These are phyloP conservation scores for Mrakia hoshinonis DNA, from an alignment of 768 basidiomycete genomes.

Conservation along the genomic window DNA sequence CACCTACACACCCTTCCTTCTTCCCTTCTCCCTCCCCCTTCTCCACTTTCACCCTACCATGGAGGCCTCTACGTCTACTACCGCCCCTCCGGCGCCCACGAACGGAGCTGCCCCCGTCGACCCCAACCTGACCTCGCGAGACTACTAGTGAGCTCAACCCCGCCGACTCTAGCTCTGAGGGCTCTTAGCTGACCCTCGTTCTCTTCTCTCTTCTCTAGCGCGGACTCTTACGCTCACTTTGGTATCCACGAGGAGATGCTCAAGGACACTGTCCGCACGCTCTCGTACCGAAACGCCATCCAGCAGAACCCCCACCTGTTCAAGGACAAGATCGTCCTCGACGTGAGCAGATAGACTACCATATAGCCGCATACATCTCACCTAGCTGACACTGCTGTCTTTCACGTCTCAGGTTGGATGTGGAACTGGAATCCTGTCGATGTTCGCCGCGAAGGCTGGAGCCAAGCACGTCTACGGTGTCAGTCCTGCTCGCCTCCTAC, in stretches of 20 bases:
- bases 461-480: slow-evolving; percentile 90
- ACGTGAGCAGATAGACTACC: slow-evolving; percentile 41
- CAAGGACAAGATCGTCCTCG: slow-evolving; percentile 89
- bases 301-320: slow-evolving; percentile 89
- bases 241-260: slow-evolving; percentile 99
- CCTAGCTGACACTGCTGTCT: too few relatives aligned
- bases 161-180: background rate
- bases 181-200: slow-evolving; percentile 10
- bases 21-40: background rate
- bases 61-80: slow-evolving; percentile 12
- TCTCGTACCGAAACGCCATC: slow-evolving; percentile 90
- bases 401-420: slow-evolving; percentile 62
- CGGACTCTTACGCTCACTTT: slow-evolving; percentile 92
- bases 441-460: slow-evolving; percentile 96
- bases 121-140: slow-evolving; percentile 3
- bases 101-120: slow-evolving; percentile 14
- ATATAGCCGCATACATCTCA: background rate
- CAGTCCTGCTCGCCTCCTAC: slow-evolving; percentile 37
- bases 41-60: background rate
- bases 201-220: slow-evolving; percentile 44
- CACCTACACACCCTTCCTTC: slow-evolving; percentile 22
- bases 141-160: slow-evolving; percentile 32
- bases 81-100: background rate
- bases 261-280: slow-evolving; percentile 90
- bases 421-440: slow-evolving; percentile 93